These are phyloP conservation scores for Durio zibethinus DNA, from an alignment of 345 rosid species.

Conservation along the genomic window DNA sequence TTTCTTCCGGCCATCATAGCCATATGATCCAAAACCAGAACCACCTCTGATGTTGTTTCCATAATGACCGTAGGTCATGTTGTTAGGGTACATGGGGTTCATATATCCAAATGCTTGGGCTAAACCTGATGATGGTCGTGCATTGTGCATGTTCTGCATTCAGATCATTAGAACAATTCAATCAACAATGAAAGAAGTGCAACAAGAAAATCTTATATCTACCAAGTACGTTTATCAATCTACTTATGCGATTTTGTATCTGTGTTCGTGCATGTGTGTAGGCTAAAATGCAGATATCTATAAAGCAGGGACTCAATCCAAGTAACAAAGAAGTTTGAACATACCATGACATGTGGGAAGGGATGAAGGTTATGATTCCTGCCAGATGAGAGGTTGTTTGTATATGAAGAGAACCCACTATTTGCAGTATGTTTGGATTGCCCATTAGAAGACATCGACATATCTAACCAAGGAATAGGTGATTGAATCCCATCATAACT, in stretches of 20 bases:
- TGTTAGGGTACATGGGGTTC: slow-evolving; percentile 49
- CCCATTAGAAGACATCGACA: slow-evolving; percentile 28
- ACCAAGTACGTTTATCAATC: not conserved
- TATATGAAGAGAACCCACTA: slow-evolving; percentile 30
- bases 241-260: not conserved
- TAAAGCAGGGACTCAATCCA: not conserved
- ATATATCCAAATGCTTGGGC: slow-evolving; percentile 44
- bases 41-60: slow-evolving; percentile 43
- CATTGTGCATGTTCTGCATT: slow-evolving; percentile 38
- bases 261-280: not conserved
- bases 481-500: slow-evolving; percentile 42
- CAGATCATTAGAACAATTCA: slow-evolving; percentile 1
- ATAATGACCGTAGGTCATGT: slow-evolving; percentile 48
- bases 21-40: slow-evolving; percentile 51
- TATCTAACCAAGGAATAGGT: slow-evolving; percentile 36
- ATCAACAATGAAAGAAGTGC: not conserved
- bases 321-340: slow-evolving; percentile 12
- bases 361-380: slow-evolving; percentile 39
- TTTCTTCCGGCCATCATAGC: slow-evolving; percentile 57
- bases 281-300: not conserved
- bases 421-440: slow-evolving; percentile 26
- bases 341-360: slow-evolving; percentile 42
- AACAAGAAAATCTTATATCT: not conserved
- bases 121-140: slow-evolving; percentile 36
- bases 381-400: slow-evolving; percentile 36